Percentiles rank a stretch among this genome's conserved stretches.
Evolutionary conservation across 176 grass and related monocot species (phyloP).

Genomic region (Ananas comosus): DNA sequence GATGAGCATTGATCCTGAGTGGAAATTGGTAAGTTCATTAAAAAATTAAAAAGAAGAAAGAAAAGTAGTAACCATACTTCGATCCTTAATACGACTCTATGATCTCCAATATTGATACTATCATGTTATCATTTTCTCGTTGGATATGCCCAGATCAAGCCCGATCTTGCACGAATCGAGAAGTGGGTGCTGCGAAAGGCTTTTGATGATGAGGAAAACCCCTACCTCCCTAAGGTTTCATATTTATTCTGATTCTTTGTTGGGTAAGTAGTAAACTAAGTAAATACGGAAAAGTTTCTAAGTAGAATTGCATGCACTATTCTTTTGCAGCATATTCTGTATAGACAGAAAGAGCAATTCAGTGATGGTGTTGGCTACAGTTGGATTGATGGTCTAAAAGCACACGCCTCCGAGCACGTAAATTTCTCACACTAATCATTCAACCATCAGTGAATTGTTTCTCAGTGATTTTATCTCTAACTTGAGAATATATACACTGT

Average conservation of each 20-base stretch:
- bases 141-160: slow-evolving; percentile 41
- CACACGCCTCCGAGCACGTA: slow-evolving; percentile 74
- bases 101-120: not conserved
- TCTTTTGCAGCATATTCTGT: slow-evolving; percentile 73
- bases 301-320: not conserved
- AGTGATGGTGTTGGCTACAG: slow-evolving; percentile 90
- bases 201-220: slow-evolving; percentile 79
- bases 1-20: slow-evolving; percentile 92
- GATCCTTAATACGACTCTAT: too few species aligned
- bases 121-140: slow-evolving; percentile 9
- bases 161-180: slow-evolving; percentile 55
- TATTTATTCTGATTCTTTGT: not conserved
- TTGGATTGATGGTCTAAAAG: slow-evolving; percentile 96
- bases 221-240: slow-evolving; percentile 79
- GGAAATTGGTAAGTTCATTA: slow-evolving; percentile 53
- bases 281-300: too few species aligned
- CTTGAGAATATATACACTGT: not conserved
- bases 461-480: not conserved
- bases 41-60: not conserved
- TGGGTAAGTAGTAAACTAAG: too few species aligned
- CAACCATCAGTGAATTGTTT: not conserved
- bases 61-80: too few species aligned
- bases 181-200: slow-evolving; percentile 94
- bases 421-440: not conserved
- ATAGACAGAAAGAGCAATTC: slow-evolving; percentile 99